Conservation (phyloP, 2,329 filamentous ascomycete species). For the Scytalidium sp. region DNA sequence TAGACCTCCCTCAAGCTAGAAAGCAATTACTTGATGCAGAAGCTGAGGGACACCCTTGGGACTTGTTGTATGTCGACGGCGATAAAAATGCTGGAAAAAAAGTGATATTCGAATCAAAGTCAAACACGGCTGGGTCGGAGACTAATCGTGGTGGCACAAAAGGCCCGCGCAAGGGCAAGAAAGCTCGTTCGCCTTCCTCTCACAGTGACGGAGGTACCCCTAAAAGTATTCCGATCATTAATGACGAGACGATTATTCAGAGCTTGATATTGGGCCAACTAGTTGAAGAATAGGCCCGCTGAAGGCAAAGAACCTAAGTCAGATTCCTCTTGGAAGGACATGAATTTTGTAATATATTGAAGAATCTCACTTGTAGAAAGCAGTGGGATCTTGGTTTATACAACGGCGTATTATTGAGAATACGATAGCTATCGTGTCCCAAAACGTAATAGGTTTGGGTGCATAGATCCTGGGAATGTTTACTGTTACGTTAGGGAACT, state of each 20-base stretch:
- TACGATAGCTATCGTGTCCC: background rate
- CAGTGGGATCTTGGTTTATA: background rate
- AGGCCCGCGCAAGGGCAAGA: slow-evolving; percentile 40
- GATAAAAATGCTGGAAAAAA: slow-evolving; percentile 42
- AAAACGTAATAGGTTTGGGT: too few species aligned
- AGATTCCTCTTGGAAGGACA: background rate
- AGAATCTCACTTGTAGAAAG: background rate
- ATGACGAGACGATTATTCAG: slow-evolving; percentile 86
- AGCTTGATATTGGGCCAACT: slow-evolving; percentile 84
- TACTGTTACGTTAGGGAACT: background rate
- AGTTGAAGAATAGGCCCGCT: slow-evolving; percentile 35
- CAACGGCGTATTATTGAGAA: background rate
- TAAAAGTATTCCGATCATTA: slow-evolving; percentile 63
- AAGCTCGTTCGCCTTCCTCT: slow-evolving; percentile 28
- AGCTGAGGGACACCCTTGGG: slow-evolving; percentile 48
- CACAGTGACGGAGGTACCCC: slow-evolving; percentile 29
- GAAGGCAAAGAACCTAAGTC: background rate
- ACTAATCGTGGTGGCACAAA: background rate
- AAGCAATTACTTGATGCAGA: slow-evolving; percentile 52
- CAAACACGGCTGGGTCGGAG: slow-evolving; percentile 11
- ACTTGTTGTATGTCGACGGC: slow-evolving; percentile 79
- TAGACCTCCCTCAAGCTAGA: slow-evolving; percentile 63
- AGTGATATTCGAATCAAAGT: slow-evolving; percentile 22
- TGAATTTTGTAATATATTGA: background rate
- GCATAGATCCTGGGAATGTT: background rate